Percentiles rank a stretch among this genome's conserved stretches.
These are phyloP conservation scores for Endocalyx cinctus DNA, from an alignment of 2,329 filamentous ascomycete species.

Conservation along the genomic window DNA sequence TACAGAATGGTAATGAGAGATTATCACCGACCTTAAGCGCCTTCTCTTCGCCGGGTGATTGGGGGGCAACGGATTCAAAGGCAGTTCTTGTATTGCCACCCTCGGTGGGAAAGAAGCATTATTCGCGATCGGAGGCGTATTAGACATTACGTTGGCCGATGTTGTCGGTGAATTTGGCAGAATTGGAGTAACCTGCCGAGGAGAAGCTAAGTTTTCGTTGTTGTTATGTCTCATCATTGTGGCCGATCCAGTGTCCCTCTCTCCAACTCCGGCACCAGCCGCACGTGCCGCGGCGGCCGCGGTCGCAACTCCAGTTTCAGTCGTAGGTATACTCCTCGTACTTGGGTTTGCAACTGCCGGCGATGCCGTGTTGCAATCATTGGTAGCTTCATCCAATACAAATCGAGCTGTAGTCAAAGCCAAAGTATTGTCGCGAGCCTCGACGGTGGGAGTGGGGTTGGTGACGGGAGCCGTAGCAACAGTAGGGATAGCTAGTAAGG, in stretches of 20 bases:
- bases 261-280: too few relatives aligned
- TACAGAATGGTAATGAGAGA: too few relatives aligned
- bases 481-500: too few relatives aligned
- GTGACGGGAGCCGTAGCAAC: too few relatives aligned
- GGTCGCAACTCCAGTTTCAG: too few relatives aligned
- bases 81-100: constrained; percentile 5
- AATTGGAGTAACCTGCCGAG: too few relatives aligned
- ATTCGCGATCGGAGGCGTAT: constrained; percentile 21
- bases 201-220: too few relatives aligned
- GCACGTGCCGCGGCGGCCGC: too few relatives aligned
- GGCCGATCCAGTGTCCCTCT: too few relatives aligned
- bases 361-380: constrained; percentile 4
- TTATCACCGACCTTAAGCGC: constrained; percentile 20
- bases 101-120: constrained; percentile 4
- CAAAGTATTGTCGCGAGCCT: constrained; percentile 15
- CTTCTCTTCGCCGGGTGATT: constrained; percentile 21
- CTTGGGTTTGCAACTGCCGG: too few relatives aligned
- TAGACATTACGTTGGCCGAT: constrained; percentile 15
- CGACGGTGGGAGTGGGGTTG: constrained; percentile 25
- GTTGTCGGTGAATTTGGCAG: constrained; percentile 5
- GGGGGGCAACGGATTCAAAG: constrained; percentile 2
- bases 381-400: constrained; percentile 11
- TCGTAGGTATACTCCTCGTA: too few relatives aligned
- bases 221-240: too few relatives aligned
- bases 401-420: constrained; percentile 24